Evolutionary conservation across 2,329 filamentous ascomycete species (phyloP), one percentile per base, ranked within the genome.

Genomic region (Aspergillus ibericus): DNA sequence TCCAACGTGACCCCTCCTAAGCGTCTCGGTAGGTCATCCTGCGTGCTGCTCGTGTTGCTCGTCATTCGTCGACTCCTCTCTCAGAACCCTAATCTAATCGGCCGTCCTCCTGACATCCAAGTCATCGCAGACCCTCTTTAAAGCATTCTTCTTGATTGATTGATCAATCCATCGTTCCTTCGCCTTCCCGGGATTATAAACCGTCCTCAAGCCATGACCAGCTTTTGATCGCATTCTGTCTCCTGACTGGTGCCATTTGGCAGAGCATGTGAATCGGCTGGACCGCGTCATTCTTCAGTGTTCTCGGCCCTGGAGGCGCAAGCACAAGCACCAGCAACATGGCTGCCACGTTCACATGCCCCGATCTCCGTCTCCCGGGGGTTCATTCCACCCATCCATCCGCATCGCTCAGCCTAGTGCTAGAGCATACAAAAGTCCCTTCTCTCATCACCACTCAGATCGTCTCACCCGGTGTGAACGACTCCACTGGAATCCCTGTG

Each of bases 301-400:
- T 29, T 48, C 44, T 44, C 42, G 38, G 38, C 44, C 53, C 58
- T 59, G 52, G 62, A 63, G 59, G 55, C 55, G 49, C 34, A 29
- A 38, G 38, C 58, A 18, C 52, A 32, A 38, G 35, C 32, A 60
- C 47, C 16, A 38, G 35, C 32, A 60, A 42, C 16, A 62, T 62
- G 55, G 35, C 53, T 13, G 59, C 63, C 22, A 63, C 68, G 50
- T 61, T 72, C 70, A 72, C 69, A 71, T 72, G 70, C 56, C 62
- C 62, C 62, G 63, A 55, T 58, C 58, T 62, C 56, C 52, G 64
- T 58, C 55, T 64, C 44, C 53, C 57, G 16, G 57, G 59, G 57
- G 62, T 58, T 25, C 27, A 22, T 29, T 29, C 25, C 44, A 16
- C 18, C 47, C 40, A 57, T 46, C 46, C n/a, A 18, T 20, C 53